Base-by-base conservation (phyloP, 1,139 yeast species). In the Entelexis sorbosivorans region DNA sequence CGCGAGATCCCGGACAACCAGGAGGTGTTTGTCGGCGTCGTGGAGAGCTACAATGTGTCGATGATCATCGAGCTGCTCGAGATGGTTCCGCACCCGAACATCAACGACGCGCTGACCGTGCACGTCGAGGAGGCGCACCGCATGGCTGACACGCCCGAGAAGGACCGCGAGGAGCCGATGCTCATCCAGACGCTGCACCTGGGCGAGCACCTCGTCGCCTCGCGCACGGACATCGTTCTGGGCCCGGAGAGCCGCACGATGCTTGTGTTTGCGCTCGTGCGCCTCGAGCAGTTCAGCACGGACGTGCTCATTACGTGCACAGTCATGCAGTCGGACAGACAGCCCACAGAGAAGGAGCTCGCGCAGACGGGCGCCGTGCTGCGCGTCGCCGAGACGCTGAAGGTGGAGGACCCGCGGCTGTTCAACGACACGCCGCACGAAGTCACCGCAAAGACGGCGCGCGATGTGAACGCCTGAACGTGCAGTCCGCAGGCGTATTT, bases 1-100 rank as follows among this genome's bases (percentile, higher is more conserved):
- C 71, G 96, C 53, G 85, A 84, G 56, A 78, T 88, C 1, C 96
- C 96, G 0, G 95, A 88, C 61, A 80, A 85, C 1, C 96, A 88
- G 63, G 96, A 88, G 64, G 95, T 86, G 29, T 88, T 75, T 62
- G 76, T 86, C 1, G 63, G 64, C 32, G 59, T 58, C 17, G 50
- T 54, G 66, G 70, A 52, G 56, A 66, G 6, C 59, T 72, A 65
- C 45, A 79, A 82, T 54, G 80, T 77, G 57, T 76, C 89, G 16
- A 63, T 87, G 14, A 81, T 87, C 17, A 66, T 87, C 39, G 96
- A 88, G 60, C 67, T 88, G 20, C 66, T 86, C 59, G 93, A 87
- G 63, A 44, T 47, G 24, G 59, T 58, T 24, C 52, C 51, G 14
- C 48, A 46, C 33, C 47, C 50, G 16, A 36, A 39, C 11, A 31